Percentiles rank a stretch among this genome's conserved stretches.
Evolutionary conservation across 2,329 filamentous ascomycete species (phyloP).

Genomic region (Cytospora chrysosperma): DNA sequence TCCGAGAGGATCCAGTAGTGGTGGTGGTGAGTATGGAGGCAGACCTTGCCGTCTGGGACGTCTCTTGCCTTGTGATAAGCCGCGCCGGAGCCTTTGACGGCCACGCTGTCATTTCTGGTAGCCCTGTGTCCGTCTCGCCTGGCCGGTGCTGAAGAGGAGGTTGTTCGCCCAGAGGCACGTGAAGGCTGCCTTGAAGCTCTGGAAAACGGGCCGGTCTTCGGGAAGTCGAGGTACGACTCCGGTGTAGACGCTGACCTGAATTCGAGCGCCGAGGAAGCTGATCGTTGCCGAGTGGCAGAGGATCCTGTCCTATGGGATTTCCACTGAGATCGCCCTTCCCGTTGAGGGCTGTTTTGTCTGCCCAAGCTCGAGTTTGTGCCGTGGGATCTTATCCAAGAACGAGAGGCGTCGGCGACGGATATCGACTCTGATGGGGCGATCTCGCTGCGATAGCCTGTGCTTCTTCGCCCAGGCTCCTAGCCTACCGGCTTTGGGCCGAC

Average conservation of each 20-base stretch:
- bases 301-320: background rate
- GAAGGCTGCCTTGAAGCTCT: background rate
- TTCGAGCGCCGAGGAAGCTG: conserved; percentile 1
- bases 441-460: background rate
- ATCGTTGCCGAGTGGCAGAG: background rate
- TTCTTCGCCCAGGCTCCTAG: conserved; percentile 14
- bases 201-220: background rate
- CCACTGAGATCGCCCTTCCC: background rate
- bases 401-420: conserved; percentile 2
- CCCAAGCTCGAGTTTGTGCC: background rate
- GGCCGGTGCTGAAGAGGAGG: conserved; percentile 1
- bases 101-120: background rate
- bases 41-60: conserved; percentile 32
- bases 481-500: conserved; percentile 29
- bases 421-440: conserved; percentile 20
- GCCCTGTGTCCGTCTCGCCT: background rate
- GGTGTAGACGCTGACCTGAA: conserved; percentile 4
- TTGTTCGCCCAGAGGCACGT: background rate
- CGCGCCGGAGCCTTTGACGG: background rate
- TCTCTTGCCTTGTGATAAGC: background rate
- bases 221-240: background rate
- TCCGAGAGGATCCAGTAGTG: conserved; percentile 51
- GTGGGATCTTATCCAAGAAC: background rate
- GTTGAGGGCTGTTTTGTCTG: background rate
- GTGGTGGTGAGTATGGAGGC: conserved; percentile 60